Percentiles rank a stretch among this genome's conserved stretches.
Evolutionary conservation across 176 grass and related monocot genomes (phyloP).

Genomic region (Eleusine coracana): DNA sequence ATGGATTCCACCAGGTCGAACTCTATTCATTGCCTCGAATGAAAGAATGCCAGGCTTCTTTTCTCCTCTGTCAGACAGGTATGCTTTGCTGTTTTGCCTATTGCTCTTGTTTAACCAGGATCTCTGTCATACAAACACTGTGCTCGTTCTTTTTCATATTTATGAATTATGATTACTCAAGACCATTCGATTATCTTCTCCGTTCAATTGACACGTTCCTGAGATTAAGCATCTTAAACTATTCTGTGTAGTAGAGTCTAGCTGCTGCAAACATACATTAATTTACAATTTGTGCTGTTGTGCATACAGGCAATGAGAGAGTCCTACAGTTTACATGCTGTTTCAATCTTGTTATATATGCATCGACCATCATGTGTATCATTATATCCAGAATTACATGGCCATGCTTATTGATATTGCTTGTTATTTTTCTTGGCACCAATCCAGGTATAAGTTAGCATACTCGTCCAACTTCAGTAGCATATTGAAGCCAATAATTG

Average conservation of each 20-base stretch:
- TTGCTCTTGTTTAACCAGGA: neutral
- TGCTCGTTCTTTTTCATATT: constrained; percentile 10
- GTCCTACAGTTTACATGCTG: neutral
- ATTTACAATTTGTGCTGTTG: neutral
- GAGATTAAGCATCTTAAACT: constrained; percentile 17
- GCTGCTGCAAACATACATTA: neutral
- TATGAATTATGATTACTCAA: constrained; percentile 16
- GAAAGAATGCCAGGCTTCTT: constrained; percentile 77
- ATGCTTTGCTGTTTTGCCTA: constrained; percentile 18
- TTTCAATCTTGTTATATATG: neutral
- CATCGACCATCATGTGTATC: neutral
- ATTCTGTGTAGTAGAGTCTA: neutral
- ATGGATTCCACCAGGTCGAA: constrained; percentile 78
- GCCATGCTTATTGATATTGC: neutral
- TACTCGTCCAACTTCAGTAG: constrained; percentile 78
- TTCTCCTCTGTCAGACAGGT: constrained; percentile 63
- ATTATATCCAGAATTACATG: constrained; percentile 1
- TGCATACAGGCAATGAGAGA: neutral
- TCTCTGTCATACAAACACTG: neutral
- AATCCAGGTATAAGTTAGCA: constrained; percentile 66
- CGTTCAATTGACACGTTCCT: neutral
- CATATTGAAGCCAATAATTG: constrained; percentile 63
- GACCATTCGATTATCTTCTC: neutral
- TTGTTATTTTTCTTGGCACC: constrained; percentile 31
- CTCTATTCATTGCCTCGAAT: constrained; percentile 73